Evolutionary conservation across 306 rosid genomes (phyloP).

Genomic region (Delonix regia): DNA sequence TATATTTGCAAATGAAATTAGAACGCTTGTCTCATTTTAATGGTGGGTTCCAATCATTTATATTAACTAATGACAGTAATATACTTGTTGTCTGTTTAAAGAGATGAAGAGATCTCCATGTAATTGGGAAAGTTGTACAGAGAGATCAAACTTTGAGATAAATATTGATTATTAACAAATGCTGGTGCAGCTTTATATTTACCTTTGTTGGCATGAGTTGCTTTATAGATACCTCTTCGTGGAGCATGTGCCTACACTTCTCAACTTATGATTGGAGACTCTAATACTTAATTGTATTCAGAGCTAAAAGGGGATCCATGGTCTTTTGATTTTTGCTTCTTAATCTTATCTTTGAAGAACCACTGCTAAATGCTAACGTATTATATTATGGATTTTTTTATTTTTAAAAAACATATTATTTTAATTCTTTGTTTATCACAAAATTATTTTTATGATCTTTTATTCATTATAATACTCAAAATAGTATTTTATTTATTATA

Average conservation of each 20-base stretch:
- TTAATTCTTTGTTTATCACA: too few relatives aligned
- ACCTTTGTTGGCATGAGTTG: slow-evolving; percentile 26
- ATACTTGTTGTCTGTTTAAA: background rate
- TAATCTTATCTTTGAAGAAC: slow-evolving; percentile 48
- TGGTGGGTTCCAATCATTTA: background rate
- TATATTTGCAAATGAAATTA: background rate
- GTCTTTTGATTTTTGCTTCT: slow-evolving; percentile 23
- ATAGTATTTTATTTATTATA: too few relatives aligned
- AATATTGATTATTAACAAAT: background rate
- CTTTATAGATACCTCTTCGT: slow-evolving; percentile 15
- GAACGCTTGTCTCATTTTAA: slow-evolving; percentile 1
- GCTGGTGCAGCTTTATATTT: slow-evolving; percentile 5
- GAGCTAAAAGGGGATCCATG: too few relatives aligned
- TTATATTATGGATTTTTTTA: too few relatives aligned
- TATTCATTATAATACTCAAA: too few relatives aligned
- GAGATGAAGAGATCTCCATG: slow-evolving; percentile 33
- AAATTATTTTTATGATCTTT: too few relatives aligned
- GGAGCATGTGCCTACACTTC: background rate
- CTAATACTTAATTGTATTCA: too few relatives aligned
- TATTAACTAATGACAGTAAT: slow-evolving; percentile 3
- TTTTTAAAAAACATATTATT: too few relatives aligned
- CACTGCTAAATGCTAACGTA: slow-evolving; percentile 32
- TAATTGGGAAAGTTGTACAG: slow-evolving; percentile 6
- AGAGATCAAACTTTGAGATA: background rate
- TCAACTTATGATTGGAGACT: slow-evolving; percentile 11